Evolutionary conservation across 1,139 yeast genomes (phyloP).

Genomic region (Magnusiomyces suaveolens): DNA sequence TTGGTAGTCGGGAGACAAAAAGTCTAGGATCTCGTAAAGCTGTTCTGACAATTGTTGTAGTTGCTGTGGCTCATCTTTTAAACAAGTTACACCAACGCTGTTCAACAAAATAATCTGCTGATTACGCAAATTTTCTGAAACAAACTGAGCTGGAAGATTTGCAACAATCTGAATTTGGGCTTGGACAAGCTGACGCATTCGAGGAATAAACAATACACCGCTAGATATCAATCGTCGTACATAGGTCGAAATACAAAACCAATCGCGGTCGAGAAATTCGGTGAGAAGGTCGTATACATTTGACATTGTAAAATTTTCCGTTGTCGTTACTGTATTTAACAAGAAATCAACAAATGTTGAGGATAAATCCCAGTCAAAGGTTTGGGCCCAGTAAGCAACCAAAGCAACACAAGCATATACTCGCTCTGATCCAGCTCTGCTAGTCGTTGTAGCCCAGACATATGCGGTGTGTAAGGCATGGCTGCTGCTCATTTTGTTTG

Average conservation of each 20-base stretch:
- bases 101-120: conserved; percentile 22
- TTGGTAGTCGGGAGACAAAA: conserved; percentile 12
- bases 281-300: conserved; percentile 45
- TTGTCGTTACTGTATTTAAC: conserved; percentile 17
- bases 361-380: conserved; percentile 22
- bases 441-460: conserved; percentile 27
- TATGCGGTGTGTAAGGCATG: conserved; percentile 22
- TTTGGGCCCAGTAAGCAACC: conserved; percentile 14
- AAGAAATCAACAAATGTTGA: conserved; percentile 26
- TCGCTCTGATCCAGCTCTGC: conserved; percentile 21
- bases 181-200: conserved; percentile 20
- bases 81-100: not conserved
- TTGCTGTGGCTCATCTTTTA: conserved; percentile 3
- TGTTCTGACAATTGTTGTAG: conserved; percentile 1
- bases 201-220: conserved; percentile 52
- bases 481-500: conserved; percentile 18
- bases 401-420: conserved; percentile 23
- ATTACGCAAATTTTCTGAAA: conserved; percentile 16
- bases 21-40: conserved; percentile 7
- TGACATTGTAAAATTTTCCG: conserved; percentile 24
- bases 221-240: conserved; percentile 72
- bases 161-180: conserved; percentile 43
- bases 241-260: conserved; percentile 57
- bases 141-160: conserved; percentile 40
- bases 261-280: conserved; percentile 41